A percentile compares a stretch with the other conserved stretches of the same genome.
Conservation (phyloP, 179 eudicot species). For the Monotropa hypopitys region DNA sequence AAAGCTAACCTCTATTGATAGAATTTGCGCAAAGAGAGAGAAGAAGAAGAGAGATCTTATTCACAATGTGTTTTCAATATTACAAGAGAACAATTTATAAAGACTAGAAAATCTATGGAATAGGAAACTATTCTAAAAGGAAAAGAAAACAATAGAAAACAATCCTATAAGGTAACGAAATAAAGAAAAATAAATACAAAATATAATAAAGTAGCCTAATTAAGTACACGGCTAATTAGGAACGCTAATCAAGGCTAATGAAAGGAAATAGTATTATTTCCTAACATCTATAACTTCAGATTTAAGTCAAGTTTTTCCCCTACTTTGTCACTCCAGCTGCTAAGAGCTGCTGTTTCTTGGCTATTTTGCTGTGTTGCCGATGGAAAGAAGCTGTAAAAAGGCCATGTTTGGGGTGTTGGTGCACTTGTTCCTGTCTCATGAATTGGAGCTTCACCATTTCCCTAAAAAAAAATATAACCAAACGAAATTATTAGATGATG, state of each 20-base stretch:
- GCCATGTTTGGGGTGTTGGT: conserved; percentile 16
- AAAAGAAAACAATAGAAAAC: too few species aligned
- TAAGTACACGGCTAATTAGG: background rate
- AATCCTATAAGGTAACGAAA: too few species aligned
- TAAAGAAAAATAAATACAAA: too few species aligned
- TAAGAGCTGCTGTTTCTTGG: conserved; percentile 2
- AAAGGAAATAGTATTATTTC: too few species aligned
- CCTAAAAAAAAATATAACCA: conserved; percentile 14
- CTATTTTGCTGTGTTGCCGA: conserved; percentile 9
- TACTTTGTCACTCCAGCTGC: conserved; percentile 22
- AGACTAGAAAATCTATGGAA: too few species aligned
- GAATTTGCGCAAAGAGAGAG: too few species aligned
- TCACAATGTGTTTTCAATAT: too few species aligned
- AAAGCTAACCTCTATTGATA: too few species aligned
- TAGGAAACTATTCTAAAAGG: too few species aligned
- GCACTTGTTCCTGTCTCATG: conserved; percentile 10
- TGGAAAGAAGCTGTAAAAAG: conserved; percentile 34
- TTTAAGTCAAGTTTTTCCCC: conserved; percentile 47
- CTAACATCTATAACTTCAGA: conserved; percentile 34
- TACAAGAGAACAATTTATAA: too few species aligned
- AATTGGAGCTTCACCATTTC: conserved; percentile 13
- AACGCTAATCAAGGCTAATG: background rate
- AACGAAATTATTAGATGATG: background rate
- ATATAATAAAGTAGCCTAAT: too few species aligned
- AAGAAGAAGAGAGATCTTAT: too few species aligned